Conservation (phyloP, 352 stramenopile genomes). For the Globisporangium camurandrum region DNA sequence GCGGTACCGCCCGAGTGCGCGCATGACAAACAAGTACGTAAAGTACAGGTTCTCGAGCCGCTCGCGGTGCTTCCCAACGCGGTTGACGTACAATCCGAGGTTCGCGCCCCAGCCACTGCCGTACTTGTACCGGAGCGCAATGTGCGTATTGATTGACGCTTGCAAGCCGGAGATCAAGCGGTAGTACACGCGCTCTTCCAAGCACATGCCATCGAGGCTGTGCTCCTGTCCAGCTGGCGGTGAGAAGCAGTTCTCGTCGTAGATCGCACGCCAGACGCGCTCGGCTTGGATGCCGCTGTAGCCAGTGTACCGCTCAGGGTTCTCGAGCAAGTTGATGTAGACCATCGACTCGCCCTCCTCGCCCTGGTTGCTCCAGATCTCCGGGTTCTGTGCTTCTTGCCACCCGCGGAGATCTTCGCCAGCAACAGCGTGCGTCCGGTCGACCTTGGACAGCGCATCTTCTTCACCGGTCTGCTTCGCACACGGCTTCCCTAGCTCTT, state of each 20-base stretch:
- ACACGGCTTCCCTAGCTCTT: constrained; percentile 33
- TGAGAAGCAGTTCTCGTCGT: constrained; percentile 96
- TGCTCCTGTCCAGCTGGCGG: constrained; percentile 40
- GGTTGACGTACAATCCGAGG: constrained; percentile 73
- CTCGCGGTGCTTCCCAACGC: constrained; percentile 90
- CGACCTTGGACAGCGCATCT: constrained; percentile 55
- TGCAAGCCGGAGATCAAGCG: constrained; percentile 94
- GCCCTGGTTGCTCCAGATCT: constrained; percentile 55
- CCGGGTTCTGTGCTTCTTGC: constrained; percentile 45
- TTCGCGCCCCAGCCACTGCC: constrained; percentile 65
- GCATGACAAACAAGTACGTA: constrained; percentile 95
- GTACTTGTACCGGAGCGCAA: constrained; percentile 82
- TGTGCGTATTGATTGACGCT: constrained; percentile 94
- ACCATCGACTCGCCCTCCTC: constrained; percentile 59
- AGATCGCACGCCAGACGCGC: constrained; percentile 96
- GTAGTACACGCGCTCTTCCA: constrained; percentile 96
- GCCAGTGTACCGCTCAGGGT: constrained; percentile 97
- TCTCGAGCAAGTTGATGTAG: constrained; percentile 95
- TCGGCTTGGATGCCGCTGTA: constrained; percentile 90
- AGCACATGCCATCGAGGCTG: constrained; percentile 67
- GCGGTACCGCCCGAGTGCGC: constrained; percentile 91
- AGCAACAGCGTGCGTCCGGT: constrained; percentile 63
- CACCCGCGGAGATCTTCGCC: constrained; percentile 53
- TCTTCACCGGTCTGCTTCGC: constrained; percentile 65
- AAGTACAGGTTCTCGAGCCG: constrained; percentile 98